Conservation (phyloP, 2,329 filamentous ascomycete genomes). For the Scedosporium aurantiacum region DNA sequence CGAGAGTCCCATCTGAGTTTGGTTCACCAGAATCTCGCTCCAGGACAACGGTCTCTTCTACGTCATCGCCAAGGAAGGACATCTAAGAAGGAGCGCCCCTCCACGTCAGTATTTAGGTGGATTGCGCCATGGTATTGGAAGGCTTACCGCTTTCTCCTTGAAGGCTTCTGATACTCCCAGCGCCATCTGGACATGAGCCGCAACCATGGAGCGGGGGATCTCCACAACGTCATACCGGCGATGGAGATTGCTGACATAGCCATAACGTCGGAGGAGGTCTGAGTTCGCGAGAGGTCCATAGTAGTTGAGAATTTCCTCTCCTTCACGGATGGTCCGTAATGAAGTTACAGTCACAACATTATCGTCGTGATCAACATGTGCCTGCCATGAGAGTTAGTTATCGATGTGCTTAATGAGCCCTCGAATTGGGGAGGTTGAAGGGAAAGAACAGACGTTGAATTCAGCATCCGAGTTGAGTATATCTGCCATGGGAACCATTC, state of each 20-base stretch:
- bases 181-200: conserved; percentile 26
- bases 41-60: conserved; percentile 67
- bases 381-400: conserved; percentile 19
- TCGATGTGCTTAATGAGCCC: background rate
- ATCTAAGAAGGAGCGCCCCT: background rate
- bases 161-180: conserved; percentile 9
- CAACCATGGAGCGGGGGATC: conserved; percentile 51
- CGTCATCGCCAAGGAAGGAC: conserved; percentile 37
- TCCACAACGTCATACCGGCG: conserved; percentile 74
- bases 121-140: background rate
- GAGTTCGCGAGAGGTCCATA: conserved; percentile 77
- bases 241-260: conserved; percentile 74
- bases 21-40: conserved; percentile 43
- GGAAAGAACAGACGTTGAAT: conserved; percentile 54
- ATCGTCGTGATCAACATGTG: conserved; percentile 43
- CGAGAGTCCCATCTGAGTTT: conserved; percentile 34
- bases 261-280: conserved; percentile 74
- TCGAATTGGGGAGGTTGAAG: background rate
- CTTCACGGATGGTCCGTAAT: conserved; percentile 54
- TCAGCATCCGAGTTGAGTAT: conserved; percentile 81
- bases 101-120: background rate
- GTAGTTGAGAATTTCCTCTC: conserved; percentile 77
- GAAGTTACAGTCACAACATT: conserved; percentile 58
- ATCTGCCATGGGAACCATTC: conserved; percentile 86
- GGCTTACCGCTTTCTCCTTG: conserved; percentile 29